phyloP scores from a whole-genome alignment of 1,139 yeast genomes.

The Pichia sp. region DNA sequence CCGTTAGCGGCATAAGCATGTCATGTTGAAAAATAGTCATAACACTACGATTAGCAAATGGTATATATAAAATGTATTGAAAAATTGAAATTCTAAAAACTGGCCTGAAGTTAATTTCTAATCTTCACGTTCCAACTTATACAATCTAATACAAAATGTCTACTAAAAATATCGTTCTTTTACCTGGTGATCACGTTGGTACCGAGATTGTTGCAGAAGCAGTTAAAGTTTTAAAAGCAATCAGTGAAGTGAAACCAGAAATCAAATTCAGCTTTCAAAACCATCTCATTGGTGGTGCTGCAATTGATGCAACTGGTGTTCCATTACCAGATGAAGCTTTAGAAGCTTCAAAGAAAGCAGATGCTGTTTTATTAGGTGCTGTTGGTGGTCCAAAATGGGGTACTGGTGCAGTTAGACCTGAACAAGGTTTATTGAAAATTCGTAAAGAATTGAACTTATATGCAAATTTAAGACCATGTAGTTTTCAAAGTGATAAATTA shows the following conservation, averaged over 20 bases:
- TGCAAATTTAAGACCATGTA: conserved; percentile 95
- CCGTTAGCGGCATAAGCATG: too few relatives aligned
- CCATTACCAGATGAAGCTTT: conserved; percentile 89
- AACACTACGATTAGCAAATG: too few relatives aligned
- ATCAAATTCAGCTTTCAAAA: conserved; percentile 68
- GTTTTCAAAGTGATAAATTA: conserved; percentile 81
- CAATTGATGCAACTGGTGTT: conserved; percentile 91
- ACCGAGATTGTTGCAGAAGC: conserved; percentile 87
- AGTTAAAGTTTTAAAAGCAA: conserved; percentile 78
- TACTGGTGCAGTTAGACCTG: conserved; percentile 90
- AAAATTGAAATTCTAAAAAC: too few relatives aligned
- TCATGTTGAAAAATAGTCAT: too few relatives aligned
- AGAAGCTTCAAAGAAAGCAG: conserved; percentile 78
- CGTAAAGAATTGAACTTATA: conserved; percentile 90
- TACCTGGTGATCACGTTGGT: conserved; percentile 98
- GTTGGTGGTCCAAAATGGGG: conserved; percentile 99
- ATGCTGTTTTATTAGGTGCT: conserved; percentile 93
- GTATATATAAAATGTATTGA: too few relatives aligned
- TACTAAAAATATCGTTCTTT: conserved; percentile 65
- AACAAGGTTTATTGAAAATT: conserved; percentile 88
- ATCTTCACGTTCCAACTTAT: background rate
- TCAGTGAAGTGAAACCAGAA: conserved; percentile 55
- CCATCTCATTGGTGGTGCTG: conserved; percentile 95
- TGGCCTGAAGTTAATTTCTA: too few relatives aligned
- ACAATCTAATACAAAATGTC: conserved; percentile 13